Base-by-base conservation (phyloP, 179 eudicot genomes). In the Gypsophila paniculata region DNA sequence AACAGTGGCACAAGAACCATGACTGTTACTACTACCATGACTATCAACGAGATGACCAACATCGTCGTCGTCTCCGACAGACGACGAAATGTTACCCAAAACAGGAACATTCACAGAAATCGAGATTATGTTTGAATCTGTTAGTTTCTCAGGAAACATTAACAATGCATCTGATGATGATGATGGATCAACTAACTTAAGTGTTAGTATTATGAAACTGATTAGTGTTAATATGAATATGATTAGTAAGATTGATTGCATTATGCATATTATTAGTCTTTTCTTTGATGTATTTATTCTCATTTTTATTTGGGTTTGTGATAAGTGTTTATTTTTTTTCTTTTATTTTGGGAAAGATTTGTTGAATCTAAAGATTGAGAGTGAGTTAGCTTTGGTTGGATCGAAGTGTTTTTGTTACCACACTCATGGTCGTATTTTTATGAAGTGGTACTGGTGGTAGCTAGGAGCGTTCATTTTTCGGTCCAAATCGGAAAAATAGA, bases 1-100 rank as follows among this genome's bases (percentile, higher is more conserved):
- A 76, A 81, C 90, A 53, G 85, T 81, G 12, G 90, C 88, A 65
- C 89, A 86, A 1, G 85, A 70, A 52, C 46, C 71, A 51, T 51
- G 59, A n/a, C n/a, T n/a, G n/a, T n/a, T n/a, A n/a, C n/a, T n/a
- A n/a, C n/a, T n/a, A n/a, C n/a, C n/a, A n/a, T n/a, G n/a, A n/a
- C n/a, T n/a, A n/a, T n/a, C n/a, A n/a, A n/a, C n/a, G n/a, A n/a
- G n/a, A n/a, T n/a, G n/a, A n/a, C n/a, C n/a, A n/a, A n/a, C n/a
- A n/a, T n/a, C n/a, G n/a, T n/a, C n/a, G n/a, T n/a, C n/a, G n/a
- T n/a, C n/a, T n/a, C n/a, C n/a, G n/a, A n/a, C n/a, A n/a, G n/a
- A n/a, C n/a, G n/a, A n/a, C n/a, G n/a, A n/a, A n/a, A n/a, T n/a
- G n/a, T n/a, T n/a, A n/a, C n/a, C n/a, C n/a, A n/a, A n/a, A n/a